A percentile compares a stretch with the other conserved stretches of the same genome.
These are phyloP conservation scores for Aquanectria penicillioides DNA, from an alignment of 2,329 filamentous ascomycete genomes.

Conservation along the genomic window DNA sequence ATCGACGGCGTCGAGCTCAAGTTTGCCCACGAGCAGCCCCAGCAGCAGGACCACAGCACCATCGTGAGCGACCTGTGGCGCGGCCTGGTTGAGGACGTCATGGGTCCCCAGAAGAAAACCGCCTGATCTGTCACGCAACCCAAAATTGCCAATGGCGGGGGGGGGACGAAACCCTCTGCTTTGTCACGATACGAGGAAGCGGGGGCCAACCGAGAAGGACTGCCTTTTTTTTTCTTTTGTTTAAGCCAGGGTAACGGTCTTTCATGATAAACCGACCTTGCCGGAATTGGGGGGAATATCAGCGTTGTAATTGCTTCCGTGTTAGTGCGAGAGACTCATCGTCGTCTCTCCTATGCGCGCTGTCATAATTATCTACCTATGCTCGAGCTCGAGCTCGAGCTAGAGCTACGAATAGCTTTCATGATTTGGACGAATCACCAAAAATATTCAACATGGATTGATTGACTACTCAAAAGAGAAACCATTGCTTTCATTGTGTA, in stretches of 20 bases:
- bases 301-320: slow-evolving; percentile 38
- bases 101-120: slow-evolving; percentile 33
- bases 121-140: not conserved
- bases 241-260: not conserved
- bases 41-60: slow-evolving; percentile 48
- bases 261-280: slow-evolving; percentile 15
- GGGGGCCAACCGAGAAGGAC: not conserved
- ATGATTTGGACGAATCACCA: slow-evolving; percentile 28
- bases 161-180: no score
- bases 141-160: no score
- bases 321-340: slow-evolving; percentile 20
- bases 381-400: slow-evolving; percentile 8
- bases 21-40: slow-evolving; percentile 55
- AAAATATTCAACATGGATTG: slow-evolving; percentile 24
- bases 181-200: slow-evolving; percentile 18
- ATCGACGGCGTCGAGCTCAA: slow-evolving; percentile 66
- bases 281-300: slow-evolving; percentile 22
- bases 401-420: slow-evolving; percentile 22
- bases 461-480: slow-evolving; percentile 4
- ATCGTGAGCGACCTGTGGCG: slow-evolving; percentile 67
- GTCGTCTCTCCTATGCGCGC: slow-evolving; percentile 5
- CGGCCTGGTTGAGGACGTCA: slow-evolving; percentile 63
- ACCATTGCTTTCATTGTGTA: not conserved
- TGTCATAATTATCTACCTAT: slow-evolving; percentile 21
- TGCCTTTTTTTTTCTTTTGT: no score